Base-by-base conservation (phyloP, 257 asterid genomes). In the Plantago ovata region DNA sequence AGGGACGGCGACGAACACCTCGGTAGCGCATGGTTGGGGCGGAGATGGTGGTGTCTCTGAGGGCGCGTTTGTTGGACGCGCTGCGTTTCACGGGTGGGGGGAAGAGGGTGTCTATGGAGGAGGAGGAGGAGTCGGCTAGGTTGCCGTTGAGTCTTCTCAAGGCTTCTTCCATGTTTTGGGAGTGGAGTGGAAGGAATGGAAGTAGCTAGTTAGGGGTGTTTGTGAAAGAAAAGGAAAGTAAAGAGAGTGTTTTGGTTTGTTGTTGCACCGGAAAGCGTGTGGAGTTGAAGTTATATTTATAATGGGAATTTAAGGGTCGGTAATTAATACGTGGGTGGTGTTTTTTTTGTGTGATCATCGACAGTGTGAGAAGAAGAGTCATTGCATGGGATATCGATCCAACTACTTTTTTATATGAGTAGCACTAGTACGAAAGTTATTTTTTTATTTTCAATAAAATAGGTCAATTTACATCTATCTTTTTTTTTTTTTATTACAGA, bases 1-100 rank as follows among this genome's bases (percentile, higher is more conserved):
- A 90, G 0, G 98, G 98, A 2, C 98, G 96, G 55, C 98, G 92
- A 21, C 98, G 91, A 0, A 90, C 98, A 1, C 98, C 96, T 0
- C 98, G 85, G 75, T 90, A 87, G 8, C 95, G 65, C 69, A 81
- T 72, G 62, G 71, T 70, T 38, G 72, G 4, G 43, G 63, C 16
- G 9, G 32, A 33, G 1, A 60, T 19, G 61, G 61, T 21, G 21
- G 47, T 63, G 39, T 81, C 89, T 53, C 77, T 84, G 4, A 70
- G 72, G 32, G 87, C 40, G 54, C 85, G 67, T 71, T 79, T 85
- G 78, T 66, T 64, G 0, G 81, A 43, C 18, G 9, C 67, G 60
- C 77, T 66, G 60, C 79, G 18, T 21, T 63, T 10, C 0, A 49
- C 36, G 5, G 61, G 61, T 11, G 18, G 49, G 66, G 67, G 68